These are phyloP conservation scores for Blastobotrys persicus DNA, from an alignment of 1,139 yeast species.

Conservation along the genomic window DNA sequence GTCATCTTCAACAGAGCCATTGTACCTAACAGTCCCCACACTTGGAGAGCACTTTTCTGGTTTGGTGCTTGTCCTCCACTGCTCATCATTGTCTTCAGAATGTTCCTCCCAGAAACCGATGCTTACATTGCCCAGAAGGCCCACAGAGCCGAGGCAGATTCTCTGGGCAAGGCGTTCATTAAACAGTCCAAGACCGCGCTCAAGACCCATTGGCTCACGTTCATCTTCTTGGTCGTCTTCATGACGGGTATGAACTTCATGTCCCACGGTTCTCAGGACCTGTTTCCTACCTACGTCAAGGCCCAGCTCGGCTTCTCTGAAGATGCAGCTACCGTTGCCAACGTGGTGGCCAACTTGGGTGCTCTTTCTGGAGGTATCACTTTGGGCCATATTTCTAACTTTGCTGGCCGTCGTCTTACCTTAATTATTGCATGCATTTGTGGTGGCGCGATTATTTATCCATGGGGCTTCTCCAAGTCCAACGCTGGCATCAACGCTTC, in stretches of 20 bases:
- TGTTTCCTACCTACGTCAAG: conserved; percentile 63
- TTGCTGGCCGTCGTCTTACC: conserved; percentile 59
- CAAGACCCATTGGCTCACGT: conserved; percentile 39
- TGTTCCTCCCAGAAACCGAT: conserved; percentile 58
- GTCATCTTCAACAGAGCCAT: conserved; percentile 63
- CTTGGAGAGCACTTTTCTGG: conserved; percentile 81
- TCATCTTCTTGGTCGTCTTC: conserved; percentile 51
- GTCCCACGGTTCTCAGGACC: conserved; percentile 74
- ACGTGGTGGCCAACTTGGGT: conserved; percentile 67
- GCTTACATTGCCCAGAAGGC: conserved; percentile 43
- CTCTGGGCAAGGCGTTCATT: conserved; percentile 27
- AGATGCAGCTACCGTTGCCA: conserved; percentile 61
- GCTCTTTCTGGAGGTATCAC: conserved; percentile 64
- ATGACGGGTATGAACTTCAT: conserved; percentile 68
- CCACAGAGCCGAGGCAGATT: conserved; percentile 26
- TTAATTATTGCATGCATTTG: conserved; percentile 57
- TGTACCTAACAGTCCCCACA: conserved; percentile 48
- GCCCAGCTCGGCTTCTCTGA: conserved; percentile 50
- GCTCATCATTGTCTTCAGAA: conserved; percentile 54
- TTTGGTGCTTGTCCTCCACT: conserved; percentile 71
- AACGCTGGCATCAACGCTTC: conserved; percentile 67
- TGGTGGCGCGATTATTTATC: conserved; percentile 68
- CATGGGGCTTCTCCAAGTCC: conserved; percentile 61
- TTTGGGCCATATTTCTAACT: conserved; percentile 59
- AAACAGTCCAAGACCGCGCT: conserved; percentile 32